Percentiles rank a stretch among this genome's conserved stretches.
Evolutionary conservation across 2,329 filamentous ascomycete genomes (phyloP).

Genomic region (Plenodomus biglobosus): DNA sequence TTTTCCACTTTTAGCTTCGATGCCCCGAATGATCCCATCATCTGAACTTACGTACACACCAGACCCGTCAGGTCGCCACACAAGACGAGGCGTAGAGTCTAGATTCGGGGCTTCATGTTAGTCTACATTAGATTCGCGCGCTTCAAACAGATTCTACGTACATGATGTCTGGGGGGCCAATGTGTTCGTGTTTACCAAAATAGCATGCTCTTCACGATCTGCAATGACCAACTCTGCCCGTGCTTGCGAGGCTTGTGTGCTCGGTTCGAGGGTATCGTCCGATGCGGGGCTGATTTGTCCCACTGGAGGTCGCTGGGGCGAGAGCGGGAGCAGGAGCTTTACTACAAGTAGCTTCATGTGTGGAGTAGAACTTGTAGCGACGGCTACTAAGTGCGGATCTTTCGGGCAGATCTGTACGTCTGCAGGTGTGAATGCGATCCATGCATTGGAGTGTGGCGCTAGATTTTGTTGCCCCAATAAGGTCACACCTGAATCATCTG

Average conservation of each 20-base stretch:
- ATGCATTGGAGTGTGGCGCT: conserved; percentile 64
- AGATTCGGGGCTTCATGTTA: conserved; percentile 34
- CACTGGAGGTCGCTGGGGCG: conserved; percentile 3
- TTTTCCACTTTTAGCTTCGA: conserved; percentile 62
- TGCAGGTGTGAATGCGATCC: conserved; percentile 64
- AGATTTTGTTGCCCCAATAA: conserved; percentile 61
- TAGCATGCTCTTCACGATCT: conserved; percentile 61
- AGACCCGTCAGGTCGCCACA: conserved; percentile 63
- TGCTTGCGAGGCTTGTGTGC: conserved; percentile 56
- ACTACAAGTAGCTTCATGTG: conserved; percentile 65
- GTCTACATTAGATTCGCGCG: conserved; percentile 6
- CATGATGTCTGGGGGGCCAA: conserved; percentile 61
- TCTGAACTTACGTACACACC: conserved; percentile 67
- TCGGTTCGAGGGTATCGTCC: conserved; percentile 1
- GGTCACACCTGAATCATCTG: conserved; percentile 11
- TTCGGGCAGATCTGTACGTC: conserved; percentile 58
- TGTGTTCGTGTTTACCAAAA: conserved; percentile 61
- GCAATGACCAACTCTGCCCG: conserved; percentile 54
- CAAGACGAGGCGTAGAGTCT: conserved; percentile 61
- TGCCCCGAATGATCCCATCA: conserved; percentile 62
- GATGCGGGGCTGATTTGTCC: background rate
- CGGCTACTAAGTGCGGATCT: conserved; percentile 57
- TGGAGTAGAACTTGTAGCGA: conserved; percentile 62
- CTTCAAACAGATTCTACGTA: background rate
- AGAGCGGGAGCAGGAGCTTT: conserved; percentile 56